Conservation (phyloP, 768 basidiomycete genomes). For the Xerocomus potaroensis region DNA sequence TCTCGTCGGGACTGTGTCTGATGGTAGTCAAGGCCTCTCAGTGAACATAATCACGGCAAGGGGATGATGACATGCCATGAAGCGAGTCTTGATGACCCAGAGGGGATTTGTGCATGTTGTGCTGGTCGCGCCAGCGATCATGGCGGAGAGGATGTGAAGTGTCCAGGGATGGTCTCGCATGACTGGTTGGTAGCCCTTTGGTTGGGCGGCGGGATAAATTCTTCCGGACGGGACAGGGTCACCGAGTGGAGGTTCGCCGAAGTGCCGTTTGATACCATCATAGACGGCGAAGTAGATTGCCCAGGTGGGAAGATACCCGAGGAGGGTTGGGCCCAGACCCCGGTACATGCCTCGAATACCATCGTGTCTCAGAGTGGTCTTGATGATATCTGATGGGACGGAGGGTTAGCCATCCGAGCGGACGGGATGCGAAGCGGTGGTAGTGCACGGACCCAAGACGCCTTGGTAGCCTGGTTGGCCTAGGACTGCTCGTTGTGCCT, state of each 20-base stretch:
- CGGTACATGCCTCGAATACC: conserved; percentile 91
- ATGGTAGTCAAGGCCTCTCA: background rate
- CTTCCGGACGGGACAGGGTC: conserved; percentile 35
- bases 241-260: conserved; percentile 63
- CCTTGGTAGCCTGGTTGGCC: conserved; percentile 76
- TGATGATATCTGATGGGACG: conserved; percentile 44
- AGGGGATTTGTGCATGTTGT: conserved; percentile 93
- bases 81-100: conserved; percentile 99
- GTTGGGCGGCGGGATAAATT: conserved; percentile 78
- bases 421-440: conserved; percentile 15
- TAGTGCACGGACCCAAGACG: conserved; percentile 53
- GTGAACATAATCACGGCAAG: background rate
- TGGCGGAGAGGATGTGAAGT: conserved; percentile 89
- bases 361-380: conserved; percentile 53
- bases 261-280: conserved; percentile 85
- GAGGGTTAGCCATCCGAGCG: background rate
- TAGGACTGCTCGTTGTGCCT: conserved; percentile 78
- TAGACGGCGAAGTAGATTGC: conserved; percentile 99
- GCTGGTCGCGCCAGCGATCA: conserved; percentile 91
- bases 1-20: conserved; percentile 84
- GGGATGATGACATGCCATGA: conserved; percentile 69
- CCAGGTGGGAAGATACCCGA: conserved; percentile 98
- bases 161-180: conserved; percentile 82
- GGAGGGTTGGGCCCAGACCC: conserved; percentile 93
- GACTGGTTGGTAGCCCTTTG: conserved; percentile 80